Conservation (phyloP, 2,329 filamentous ascomycete genomes). For the Aspergillus ruber region DNA sequence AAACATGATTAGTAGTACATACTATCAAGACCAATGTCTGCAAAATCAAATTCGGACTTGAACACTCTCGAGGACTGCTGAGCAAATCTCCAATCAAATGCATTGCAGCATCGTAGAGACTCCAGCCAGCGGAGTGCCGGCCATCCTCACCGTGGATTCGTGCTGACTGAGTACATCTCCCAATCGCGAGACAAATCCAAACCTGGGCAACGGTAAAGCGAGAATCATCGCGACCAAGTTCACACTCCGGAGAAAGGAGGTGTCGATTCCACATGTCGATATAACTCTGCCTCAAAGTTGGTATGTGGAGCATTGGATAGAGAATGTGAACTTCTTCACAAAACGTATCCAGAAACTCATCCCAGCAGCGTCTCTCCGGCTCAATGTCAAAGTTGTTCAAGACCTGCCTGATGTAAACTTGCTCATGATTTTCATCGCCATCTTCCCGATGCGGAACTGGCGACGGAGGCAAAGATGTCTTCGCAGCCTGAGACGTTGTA, state of each 20-base stretch:
- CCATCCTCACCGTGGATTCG: slow-evolving; percentile 7
- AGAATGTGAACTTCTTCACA: slow-evolving; percentile 17
- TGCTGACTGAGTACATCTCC: slow-evolving; percentile 16
- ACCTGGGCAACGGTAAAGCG: slow-evolving; percentile 12
- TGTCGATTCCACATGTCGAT: slow-evolving; percentile 7
- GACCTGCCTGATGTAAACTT: slow-evolving; percentile 1
- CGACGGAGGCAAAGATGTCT: slow-evolving; percentile 8
- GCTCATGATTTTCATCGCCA: background rate
- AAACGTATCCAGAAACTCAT: slow-evolving; percentile 10
- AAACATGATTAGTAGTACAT: background rate
- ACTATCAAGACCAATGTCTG: slow-evolving; percentile 15
- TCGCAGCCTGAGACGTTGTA: background rate
- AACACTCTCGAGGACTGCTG: slow-evolving; percentile 9
- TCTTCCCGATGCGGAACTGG: background rate
- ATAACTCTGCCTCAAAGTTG: slow-evolving; percentile 10
- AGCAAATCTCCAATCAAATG: slow-evolving; percentile 16
- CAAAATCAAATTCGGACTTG: slow-evolving; percentile 9
- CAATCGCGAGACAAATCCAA: slow-evolving; percentile 16
- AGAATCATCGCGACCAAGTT: background rate
- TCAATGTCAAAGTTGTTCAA: slow-evolving; percentile 6
- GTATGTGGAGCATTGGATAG: slow-evolving; percentile 18
- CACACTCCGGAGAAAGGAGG: background rate
- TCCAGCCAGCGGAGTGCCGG: slow-evolving; percentile 19
- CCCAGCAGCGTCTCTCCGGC: slow-evolving; percentile 9
- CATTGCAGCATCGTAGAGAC: slow-evolving; percentile 14